These are phyloP conservation scores for Fraxinus floribunda DNA, from an alignment of 305 asterid genomes.

Conservation along the genomic window DNA sequence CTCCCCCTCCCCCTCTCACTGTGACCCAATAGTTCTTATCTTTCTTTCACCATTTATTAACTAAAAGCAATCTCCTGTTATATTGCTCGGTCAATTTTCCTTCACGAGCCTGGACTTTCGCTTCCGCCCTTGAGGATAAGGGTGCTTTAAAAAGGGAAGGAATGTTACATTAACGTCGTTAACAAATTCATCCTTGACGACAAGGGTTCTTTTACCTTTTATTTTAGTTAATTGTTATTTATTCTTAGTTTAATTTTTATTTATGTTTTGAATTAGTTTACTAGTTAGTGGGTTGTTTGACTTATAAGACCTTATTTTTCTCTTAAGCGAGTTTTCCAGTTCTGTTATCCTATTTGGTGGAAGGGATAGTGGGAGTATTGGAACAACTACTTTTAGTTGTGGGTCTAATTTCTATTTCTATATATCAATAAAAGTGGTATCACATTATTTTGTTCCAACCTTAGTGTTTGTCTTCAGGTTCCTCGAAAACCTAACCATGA, in stretches of 20 bases:
- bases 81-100: not conserved
- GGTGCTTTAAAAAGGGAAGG: not conserved
- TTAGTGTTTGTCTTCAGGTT: not conserved
- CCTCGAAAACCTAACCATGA: not conserved
- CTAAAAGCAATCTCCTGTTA: not conserved
- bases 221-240: no score
- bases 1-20: not conserved
- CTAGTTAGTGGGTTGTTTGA: no score
- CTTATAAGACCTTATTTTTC: not conserved
- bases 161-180: not conserved
- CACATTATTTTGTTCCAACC: not conserved
- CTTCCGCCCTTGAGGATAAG: not conserved
- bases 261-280: no score
- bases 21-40: not conserved
- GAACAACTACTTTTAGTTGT: not conserved
- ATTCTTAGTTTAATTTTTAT: no score
- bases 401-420: not conserved
- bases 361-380: not conserved
- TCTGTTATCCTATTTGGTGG: not conserved
- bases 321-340: not conserved
- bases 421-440: not conserved
- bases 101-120: not conserved
- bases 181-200: no score
- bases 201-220: not conserved
- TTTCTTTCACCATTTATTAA: not conserved